Percentiles rank a stretch among this genome's conserved stretches.
phyloP scores from a whole-genome alignment of 225 moss, liverwort and hornwort species.

The Bryoerythrophyllum caledonicum region DNA sequence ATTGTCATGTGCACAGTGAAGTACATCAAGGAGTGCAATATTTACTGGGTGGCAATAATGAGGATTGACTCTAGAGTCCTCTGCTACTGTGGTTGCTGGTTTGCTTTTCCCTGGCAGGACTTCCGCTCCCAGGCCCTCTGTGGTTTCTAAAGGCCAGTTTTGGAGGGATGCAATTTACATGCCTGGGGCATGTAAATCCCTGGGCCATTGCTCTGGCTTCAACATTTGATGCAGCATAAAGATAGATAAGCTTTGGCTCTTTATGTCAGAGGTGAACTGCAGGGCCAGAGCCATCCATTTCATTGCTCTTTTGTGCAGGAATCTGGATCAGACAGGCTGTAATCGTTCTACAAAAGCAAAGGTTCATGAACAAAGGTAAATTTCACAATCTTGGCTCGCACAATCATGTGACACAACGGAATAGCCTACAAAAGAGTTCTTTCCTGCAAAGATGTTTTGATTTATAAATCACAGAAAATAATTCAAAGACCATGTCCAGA shows the following conservation, averaged over 20 bases:
- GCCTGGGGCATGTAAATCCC: background rate
- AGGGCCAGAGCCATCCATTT: conserved; percentile 32
- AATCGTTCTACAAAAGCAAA: conserved; percentile 16
- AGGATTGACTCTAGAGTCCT: conserved; percentile 26
- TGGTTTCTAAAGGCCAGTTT: conserved; percentile 20
- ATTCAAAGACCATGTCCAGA: background rate
- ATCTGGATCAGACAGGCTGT: conserved; percentile 22
- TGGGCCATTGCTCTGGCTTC: background rate
- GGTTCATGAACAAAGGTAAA: background rate
- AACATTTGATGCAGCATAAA: conserved; percentile 23
- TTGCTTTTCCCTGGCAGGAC: background rate
- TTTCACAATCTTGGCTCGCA: background rate
- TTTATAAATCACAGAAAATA: background rate
- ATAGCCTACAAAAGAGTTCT: background rate
- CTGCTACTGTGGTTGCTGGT: background rate
- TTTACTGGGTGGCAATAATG: conserved; percentile 33
- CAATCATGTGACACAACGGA: background rate
- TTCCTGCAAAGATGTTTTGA: background rate
- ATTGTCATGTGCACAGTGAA: conserved; percentile 31
- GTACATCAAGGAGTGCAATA: conserved; percentile 14
- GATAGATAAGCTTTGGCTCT: conserved; percentile 31
- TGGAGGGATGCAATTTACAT: conserved; percentile 23
- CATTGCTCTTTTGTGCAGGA: conserved; percentile 20
- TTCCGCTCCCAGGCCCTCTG: background rate
- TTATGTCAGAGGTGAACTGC: conserved; percentile 31